Evolutionary conservation across 306 rosid species (phyloP).

Genomic region (Gastrolobium villosum): DNA sequence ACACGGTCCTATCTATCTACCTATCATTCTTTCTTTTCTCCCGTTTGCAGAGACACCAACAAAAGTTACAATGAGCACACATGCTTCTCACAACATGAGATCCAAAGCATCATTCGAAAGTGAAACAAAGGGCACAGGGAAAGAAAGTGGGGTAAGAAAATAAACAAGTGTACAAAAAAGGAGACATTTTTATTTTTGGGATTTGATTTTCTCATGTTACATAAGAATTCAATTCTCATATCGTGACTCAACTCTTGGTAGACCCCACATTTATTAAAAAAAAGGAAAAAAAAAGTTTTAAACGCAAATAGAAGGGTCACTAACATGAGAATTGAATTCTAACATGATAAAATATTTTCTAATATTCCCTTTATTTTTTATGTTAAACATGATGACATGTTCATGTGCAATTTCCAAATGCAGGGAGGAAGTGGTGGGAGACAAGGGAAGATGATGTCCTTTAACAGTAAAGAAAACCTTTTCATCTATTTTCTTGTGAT

Average conservation of each 20-base stretch:
- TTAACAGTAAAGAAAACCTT: slow-evolving; percentile 59
- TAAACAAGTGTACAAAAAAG: not conserved
- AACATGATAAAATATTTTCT: no score
- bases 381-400: slow-evolving; percentile 42
- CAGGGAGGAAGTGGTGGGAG: slow-evolving; percentile 49
- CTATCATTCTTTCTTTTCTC: not conserved
- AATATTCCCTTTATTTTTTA: no score
- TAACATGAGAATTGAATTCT: no score
- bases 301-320: no score
- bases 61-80: slow-evolving; percentile 43
- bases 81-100: slow-evolving; percentile 52
- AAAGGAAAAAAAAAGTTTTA: no score
- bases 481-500: slow-evolving; percentile 73
- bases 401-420: slow-evolving; percentile 44
- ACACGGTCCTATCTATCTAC: not conserved
- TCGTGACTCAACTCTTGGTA: no score
- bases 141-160: slow-evolving; percentile 46
- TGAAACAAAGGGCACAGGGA: slow-evolving; percentile 38
- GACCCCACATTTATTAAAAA: no score
- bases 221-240: no score
- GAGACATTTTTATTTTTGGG: not conserved
- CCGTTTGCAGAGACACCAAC: not conserved
- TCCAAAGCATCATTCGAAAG: slow-evolving; percentile 47
- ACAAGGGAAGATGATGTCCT: slow-evolving; percentile 52
- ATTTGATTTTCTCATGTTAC: no score